These are phyloP conservation scores for Acanthamoeba rhysodes DNA, from an alignment of 208 protist species.

Conservation along the genomic window DNA sequence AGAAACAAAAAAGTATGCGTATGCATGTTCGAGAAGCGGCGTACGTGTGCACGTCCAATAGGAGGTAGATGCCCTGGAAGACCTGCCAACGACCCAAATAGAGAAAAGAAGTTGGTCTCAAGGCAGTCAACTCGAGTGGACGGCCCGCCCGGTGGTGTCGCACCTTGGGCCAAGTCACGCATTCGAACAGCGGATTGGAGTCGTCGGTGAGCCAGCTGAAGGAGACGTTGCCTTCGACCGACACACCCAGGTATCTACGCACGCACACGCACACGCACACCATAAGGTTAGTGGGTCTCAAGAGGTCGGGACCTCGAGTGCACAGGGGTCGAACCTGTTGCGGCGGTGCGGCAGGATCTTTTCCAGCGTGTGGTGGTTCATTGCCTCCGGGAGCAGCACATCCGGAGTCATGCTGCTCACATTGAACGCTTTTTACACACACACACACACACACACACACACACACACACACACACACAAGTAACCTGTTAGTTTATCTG, in stretches of 20 bases:
- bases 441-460: too few relatives aligned
- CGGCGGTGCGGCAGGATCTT: constrained; percentile 10
- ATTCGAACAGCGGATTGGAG: background rate
- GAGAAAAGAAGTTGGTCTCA: too few relatives aligned
- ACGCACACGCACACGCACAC: background rate
- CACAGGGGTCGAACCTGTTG: background rate
- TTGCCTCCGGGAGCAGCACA: background rate
- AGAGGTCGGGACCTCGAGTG: background rate
- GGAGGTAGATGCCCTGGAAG: constrained; percentile 38
- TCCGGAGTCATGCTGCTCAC: background rate
- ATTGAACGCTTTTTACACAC: background rate
- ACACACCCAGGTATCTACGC: background rate
- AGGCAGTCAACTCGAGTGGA: too few relatives aligned
- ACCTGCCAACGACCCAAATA: too few relatives aligned
- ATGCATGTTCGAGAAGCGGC: background rate
- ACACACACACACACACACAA: too few relatives aligned
- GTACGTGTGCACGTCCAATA: background rate
- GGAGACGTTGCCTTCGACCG: constrained; percentile 13
- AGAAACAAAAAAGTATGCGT: background rate
- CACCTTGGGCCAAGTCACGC: background rate
- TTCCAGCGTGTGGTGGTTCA: background rate
- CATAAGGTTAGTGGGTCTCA: background rate
- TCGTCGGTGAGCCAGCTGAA: constrained; percentile 27
- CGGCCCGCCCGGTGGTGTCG: too few relatives aligned
- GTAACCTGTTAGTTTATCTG: too few relatives aligned